Evolutionary conservation across 2,329 filamentous ascomycete species (phyloP), one percentile per base, ranked within the genome.

Genomic region (Hypoxylon sp.): DNA sequence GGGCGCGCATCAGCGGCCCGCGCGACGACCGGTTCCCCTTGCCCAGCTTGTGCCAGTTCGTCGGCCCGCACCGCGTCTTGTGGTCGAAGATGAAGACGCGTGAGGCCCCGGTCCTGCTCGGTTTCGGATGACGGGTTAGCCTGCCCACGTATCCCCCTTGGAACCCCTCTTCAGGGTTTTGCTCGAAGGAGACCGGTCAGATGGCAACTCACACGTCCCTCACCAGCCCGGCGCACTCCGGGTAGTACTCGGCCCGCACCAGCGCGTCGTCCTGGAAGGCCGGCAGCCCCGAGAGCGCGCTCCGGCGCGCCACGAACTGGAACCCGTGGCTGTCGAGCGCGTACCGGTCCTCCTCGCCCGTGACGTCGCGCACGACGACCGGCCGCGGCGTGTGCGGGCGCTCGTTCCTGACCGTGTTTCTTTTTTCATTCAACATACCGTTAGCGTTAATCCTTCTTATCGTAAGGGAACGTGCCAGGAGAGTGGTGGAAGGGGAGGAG

Each of bases 61-160:
- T 73, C 5, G 75, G 75, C 0, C 76, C 75, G 40, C 73, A 71
- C 29, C 90, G 85, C 64, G 91, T 86, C 9, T 88, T 91, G 73
- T 92, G 87, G 74, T 91, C 88, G 75, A 91, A 91, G 54, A 91
- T 74, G 50, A 88, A 75, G 7, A 91, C 78, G n/a, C 81, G 78
- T 10, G 67, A 59, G n/a, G 87, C 81, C 3, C 84, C 82, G 20
- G 86, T 88, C 1, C 83, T 84, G 88, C 74, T 40, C 82, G n/a
- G n/a, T 76, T 8, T 81, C 76, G 4, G n/a, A n/a, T n/a, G n/a
- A 13, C 5, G 48, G 2, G 18, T 13, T 24, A 15, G 18, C 18
- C 23, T 11, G 4, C 26, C 26, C 26, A 29, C 11, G 26, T 6
- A 29, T 11, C 6, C 6, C 6, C 6, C 26, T 29, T 29, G 26